phyloP scores from a whole-genome alignment of 176 grass and related monocot species.

The Ensete ventricosum region DNA sequence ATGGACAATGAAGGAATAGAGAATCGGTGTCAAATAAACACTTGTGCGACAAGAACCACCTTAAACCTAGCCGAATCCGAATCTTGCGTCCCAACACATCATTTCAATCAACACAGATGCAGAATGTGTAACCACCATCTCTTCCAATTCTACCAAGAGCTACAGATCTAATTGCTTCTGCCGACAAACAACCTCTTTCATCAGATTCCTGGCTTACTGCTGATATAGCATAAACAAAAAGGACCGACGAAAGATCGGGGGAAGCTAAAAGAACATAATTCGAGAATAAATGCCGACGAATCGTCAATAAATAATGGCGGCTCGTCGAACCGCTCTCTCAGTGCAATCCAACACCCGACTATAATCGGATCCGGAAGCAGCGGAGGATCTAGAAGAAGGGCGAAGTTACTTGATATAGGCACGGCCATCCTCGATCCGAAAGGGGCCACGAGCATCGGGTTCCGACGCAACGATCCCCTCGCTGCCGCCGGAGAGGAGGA shows the following conservation, averaged over 20 bases:
- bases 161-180: neutral
- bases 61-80: neutral
- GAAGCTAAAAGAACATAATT: neutral
- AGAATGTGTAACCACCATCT: neutral
- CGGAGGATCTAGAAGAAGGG: neutral
- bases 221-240: neutral
- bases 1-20: neutral
- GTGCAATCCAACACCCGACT: neutral
- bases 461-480: conserved; percentile 70
- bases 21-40: neutral
- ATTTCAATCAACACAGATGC: neutral
- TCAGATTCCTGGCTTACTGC: neutral
- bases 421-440: conserved; percentile 13
- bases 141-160: neutral
- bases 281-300: neutral
- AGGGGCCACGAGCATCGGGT: neutral
- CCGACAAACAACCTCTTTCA: neutral
- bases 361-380: neutral
- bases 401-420: conserved; percentile 35
- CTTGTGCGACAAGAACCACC: neutral
- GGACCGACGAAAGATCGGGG: neutral
- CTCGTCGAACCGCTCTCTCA: neutral
- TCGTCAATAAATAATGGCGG: neutral
- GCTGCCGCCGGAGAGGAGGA: conserved; percentile 97
- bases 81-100: neutral